Percentiles rank a stretch among this genome's conserved stretches.
phyloP scores from a whole-genome alignment of 2,329 filamentous ascomycete species.

The Penicillium sp. region DNA sequence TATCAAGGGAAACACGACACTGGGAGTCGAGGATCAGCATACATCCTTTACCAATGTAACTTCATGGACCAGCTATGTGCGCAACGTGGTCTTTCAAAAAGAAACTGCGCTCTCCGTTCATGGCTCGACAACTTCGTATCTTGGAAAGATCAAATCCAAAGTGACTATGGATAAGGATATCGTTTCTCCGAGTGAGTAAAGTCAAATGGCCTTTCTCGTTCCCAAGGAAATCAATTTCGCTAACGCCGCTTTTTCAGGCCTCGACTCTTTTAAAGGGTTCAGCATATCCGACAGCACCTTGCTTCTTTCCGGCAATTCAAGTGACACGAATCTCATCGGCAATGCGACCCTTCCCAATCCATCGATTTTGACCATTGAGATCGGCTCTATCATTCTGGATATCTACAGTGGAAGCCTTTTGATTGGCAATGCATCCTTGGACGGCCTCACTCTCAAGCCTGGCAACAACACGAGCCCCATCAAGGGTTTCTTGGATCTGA shows the following conservation, averaged over 20 bases:
- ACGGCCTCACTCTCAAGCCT: conserved; percentile 48
- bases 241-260: conserved; percentile 32
- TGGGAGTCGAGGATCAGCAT: conserved; percentile 19
- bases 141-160: conserved; percentile 29
- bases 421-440: conserved; percentile 47
- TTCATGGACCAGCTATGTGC: conserved; percentile 30
- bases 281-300: conserved; percentile 44
- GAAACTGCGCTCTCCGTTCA: conserved; percentile 22
- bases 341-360: conserved; percentile 53
- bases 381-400: conserved; percentile 52
- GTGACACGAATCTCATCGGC: conserved; percentile 50
- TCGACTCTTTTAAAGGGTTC: conserved; percentile 49
- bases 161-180: conserved; percentile 33
- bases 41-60: conserved; percentile 23
- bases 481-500: conserved; percentile 44
- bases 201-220: neutral
- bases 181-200: conserved; percentile 28
- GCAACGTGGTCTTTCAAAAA: conserved; percentile 26
- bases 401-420: conserved; percentile 43
- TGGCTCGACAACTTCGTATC: conserved; percentile 25
- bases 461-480: conserved; percentile 49
- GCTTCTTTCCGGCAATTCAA: conserved; percentile 35
- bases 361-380: conserved; percentile 49
- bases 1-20: conserved; percentile 33
- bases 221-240: neutral